Conservation (phyloP, 768 basidiomycete species). For the Mycena crocata region DNA sequence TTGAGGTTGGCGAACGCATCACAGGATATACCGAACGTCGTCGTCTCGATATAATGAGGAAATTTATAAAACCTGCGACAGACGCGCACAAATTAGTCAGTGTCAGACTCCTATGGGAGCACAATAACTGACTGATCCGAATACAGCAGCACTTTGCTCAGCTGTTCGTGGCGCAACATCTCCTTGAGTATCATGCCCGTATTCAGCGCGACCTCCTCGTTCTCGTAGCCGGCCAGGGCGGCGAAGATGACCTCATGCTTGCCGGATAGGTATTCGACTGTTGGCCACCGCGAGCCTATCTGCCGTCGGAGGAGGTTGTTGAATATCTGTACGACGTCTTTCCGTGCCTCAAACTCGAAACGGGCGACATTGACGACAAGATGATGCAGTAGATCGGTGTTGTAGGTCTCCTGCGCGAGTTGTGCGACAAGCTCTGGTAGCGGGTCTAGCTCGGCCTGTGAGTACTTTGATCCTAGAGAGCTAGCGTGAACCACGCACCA, state of each 20-base stretch:
- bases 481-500: conserved; percentile 59
- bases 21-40: conserved; percentile 97
- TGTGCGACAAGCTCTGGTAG: conserved; percentile 92
- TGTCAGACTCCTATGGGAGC: conserved; percentile 18
- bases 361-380: conserved; percentile 85
- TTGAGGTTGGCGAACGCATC: conserved; percentile 98
- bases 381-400: conserved; percentile 84
- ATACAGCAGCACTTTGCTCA: conserved; percentile 90
- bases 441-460: conserved; percentile 64
- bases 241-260: conserved; percentile 84
- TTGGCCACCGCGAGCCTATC: conserved; percentile 95
- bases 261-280: conserved; percentile 90
- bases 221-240: conserved; percentile 91
- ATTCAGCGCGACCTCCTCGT: conserved; percentile 96
- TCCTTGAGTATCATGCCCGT: conserved; percentile 98
- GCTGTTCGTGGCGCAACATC: conserved; percentile 93
- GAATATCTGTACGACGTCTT: conserved; percentile 88
- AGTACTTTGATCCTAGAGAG: conserved; percentile 15
- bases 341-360: conserved; percentile 95
- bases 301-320: conserved; percentile 91
- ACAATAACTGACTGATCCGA: conserved; percentile 87
- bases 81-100: conserved; percentile 17
- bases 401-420: conserved; percentile 95
- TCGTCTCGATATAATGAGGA: conserved; percentile 96
- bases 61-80: conserved; percentile 90